Evolutionary conservation across 148 eudicot genomes (phyloP).

Genomic region (Fagopyrum esculentum): DNA sequence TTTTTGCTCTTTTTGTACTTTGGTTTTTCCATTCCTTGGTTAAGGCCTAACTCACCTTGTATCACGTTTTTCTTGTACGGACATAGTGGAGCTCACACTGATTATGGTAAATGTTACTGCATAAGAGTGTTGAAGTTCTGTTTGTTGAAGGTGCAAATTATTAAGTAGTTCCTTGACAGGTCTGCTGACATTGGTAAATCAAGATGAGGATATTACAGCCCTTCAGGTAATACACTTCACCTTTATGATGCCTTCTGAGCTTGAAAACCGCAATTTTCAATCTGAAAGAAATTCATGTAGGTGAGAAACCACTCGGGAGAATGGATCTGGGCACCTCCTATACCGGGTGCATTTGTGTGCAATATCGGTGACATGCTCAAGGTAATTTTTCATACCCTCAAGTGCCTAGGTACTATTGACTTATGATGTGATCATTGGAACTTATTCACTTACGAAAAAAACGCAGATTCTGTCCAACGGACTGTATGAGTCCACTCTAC

Average conservation of each 20-base stretch:
- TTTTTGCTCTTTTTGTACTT: conserved; percentile 7
- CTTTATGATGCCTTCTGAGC: not conserved
- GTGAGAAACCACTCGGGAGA: conserved; percentile 88
- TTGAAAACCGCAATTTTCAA: not conserved
- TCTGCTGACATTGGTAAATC: conserved; percentile 83
- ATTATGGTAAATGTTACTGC: conserved; percentile 54
- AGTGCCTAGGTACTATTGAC: not conserved
- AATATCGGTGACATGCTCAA: conserved; percentile 94
- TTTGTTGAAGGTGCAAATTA: not conserved
- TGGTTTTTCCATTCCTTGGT: not conserved
- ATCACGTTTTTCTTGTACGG: conserved; percentile 1
- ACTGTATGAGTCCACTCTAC: conserved; percentile 77
- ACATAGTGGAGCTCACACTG: conserved; percentile 92
- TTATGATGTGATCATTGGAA: not conserved
- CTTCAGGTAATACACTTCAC: conserved; percentile 48
- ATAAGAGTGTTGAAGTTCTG: not conserved
- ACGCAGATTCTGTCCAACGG: conserved; percentile 83
- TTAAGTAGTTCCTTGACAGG: conserved; percentile 34
- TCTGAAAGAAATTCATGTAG: conserved; percentile 20
- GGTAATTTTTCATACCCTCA: conserved; percentile 34
- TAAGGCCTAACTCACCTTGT: conserved; percentile 14
- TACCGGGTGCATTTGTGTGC: conserved; percentile 93
- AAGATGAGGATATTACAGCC: conserved; percentile 79
- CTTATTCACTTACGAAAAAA: not conserved
- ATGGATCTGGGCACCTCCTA: conserved; percentile 92